Percentiles rank a stretch among this genome's conserved stretches.
Conservation (phyloP, 257 asterid species). For the Craterostigma plantagineum region DNA sequence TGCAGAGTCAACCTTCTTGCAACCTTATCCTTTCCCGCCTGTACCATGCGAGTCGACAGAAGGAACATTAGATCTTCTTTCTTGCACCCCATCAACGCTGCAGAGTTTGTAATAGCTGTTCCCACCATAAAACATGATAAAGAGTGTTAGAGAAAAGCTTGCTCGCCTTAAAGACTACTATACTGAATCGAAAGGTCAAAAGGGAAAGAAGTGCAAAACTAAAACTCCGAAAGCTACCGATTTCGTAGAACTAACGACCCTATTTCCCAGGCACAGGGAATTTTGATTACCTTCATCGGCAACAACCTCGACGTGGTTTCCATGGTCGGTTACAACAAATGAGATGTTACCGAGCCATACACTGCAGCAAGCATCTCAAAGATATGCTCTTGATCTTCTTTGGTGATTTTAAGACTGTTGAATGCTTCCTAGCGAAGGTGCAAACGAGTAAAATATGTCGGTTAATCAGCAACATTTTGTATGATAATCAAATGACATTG, state of each 20-base stretch:
- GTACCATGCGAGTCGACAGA: constrained; percentile 56
- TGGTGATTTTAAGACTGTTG: constrained; percentile 35
- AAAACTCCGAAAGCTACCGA: constrained; percentile 1
- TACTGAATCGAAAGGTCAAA: no score
- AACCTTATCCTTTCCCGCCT: constrained; percentile 58
- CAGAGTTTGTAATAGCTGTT: constrained; percentile 76
- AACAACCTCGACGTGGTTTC: constrained; percentile 54
- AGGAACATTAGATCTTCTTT: constrained; percentile 47
- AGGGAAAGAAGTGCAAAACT: background rate
- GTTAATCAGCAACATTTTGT: constrained; percentile 7
- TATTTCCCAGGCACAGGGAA: no score
- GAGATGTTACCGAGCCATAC: constrained; percentile 90
- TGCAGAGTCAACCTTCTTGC: constrained; percentile 35
- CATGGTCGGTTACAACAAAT: constrained; percentile 46
- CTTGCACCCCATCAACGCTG: constrained; percentile 69
- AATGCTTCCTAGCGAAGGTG: constrained; percentile 57
- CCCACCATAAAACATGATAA: background rate
- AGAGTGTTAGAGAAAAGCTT: no score
- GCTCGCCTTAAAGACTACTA: no score
- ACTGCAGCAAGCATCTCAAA: constrained; percentile 86
- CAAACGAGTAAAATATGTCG: constrained; percentile 11
- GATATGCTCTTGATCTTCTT: constrained; percentile 56
- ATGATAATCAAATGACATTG: constrained; percentile 1
- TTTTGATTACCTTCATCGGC: constrained; percentile 59
- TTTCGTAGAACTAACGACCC: constrained; percentile 4